Evolutionary conservation across 2,329 filamentous ascomycete genomes (phyloP).

Genomic region (Didymella segeticola): DNA sequence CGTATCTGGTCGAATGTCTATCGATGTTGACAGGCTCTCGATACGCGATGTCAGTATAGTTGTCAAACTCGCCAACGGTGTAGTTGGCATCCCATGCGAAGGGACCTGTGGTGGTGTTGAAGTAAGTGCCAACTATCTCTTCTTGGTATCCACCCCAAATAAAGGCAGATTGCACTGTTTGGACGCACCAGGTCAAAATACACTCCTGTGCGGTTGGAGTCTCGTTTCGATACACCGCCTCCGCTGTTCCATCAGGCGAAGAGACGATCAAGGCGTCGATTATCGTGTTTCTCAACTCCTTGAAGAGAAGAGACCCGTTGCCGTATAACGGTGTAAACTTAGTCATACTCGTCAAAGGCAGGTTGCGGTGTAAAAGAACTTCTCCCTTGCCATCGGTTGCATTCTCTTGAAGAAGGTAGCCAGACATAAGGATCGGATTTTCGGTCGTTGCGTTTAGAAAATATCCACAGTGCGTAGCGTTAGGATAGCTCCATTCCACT

Average conservation of each 20-base stretch:
- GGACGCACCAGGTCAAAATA: slow-evolving; percentile 32
- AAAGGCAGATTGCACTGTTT: slow-evolving; percentile 27
- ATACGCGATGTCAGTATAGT: neutral
- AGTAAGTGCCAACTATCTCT: neutral
- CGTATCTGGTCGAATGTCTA: too few relatives aligned
- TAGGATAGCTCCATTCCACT: slow-evolving; percentile 9
- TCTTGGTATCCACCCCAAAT: slow-evolving; percentile 22
- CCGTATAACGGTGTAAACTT: slow-evolving; percentile 9
- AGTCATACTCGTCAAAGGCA: neutral
- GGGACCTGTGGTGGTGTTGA: slow-evolving; percentile 12
- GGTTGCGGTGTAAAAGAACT: too few relatives aligned
- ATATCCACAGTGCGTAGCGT: slow-evolving; percentile 30
- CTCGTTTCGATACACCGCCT: slow-evolving; percentile 14
- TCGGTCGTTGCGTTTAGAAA: slow-evolving; percentile 30
- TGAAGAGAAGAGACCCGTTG: slow-evolving; percentile 24
- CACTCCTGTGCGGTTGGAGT: slow-evolving; percentile 29
- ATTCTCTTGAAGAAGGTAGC: slow-evolving; percentile 10
- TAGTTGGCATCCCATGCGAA: too few relatives aligned
- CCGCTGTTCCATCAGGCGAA: slow-evolving; percentile 2
- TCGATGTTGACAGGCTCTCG: slow-evolving; percentile 3
- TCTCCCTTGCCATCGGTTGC: too few relatives aligned
- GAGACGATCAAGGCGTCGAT: slow-evolving; percentile 17
- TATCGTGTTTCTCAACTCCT: slow-evolving; percentile 19
- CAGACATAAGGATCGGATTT: slow-evolving; percentile 23
- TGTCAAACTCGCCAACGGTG: neutral